Evolutionary conservation across 2,329 filamentous ascomycete species (phyloP).

Genomic region (Rhinocladiella mackenziei): DNA sequence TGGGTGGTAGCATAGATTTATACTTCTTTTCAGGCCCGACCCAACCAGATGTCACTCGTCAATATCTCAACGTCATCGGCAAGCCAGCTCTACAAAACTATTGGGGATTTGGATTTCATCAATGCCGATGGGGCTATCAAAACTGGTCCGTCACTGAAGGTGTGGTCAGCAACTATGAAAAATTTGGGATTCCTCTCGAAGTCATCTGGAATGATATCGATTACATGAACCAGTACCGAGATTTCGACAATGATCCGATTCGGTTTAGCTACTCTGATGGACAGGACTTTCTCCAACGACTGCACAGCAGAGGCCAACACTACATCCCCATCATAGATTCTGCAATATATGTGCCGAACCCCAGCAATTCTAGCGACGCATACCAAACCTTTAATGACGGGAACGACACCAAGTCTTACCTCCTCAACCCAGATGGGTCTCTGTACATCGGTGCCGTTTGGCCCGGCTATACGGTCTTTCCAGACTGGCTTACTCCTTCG

Average conservation of each 20-base stretch:
- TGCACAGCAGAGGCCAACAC: constrained; percentile 54
- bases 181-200: constrained; percentile 56
- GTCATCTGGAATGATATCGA: constrained; percentile 45
- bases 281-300: constrained; percentile 48
- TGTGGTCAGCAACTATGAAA: constrained; percentile 51
- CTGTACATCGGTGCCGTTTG: constrained; percentile 54
- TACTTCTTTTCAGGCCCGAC: constrained; percentile 74
- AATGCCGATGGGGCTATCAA: constrained; percentile 77
- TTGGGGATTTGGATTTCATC: constrained; percentile 76
- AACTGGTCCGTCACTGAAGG: constrained; percentile 62
- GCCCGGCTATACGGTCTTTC: constrained; percentile 58
- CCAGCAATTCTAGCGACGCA: constrained; percentile 61
- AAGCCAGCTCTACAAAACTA: constrained; percentile 76
- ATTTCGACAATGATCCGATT: constrained; percentile 55
- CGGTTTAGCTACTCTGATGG: constrained; percentile 50
- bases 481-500: constrained; percentile 58
- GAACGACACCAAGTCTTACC: constrained; percentile 47
- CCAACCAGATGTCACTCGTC: constrained; percentile 63
- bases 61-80: constrained; percentile 68
- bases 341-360: constrained; percentile 69
- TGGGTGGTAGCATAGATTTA: constrained; percentile 74
- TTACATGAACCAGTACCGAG: constrained; percentile 58
- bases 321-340: constrained; percentile 60
- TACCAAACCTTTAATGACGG: constrained; percentile 53
- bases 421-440: constrained; percentile 54